Conservation (phyloP, 495 filamentous ascomycete species). For the Penicillium cinerascens region DNA sequence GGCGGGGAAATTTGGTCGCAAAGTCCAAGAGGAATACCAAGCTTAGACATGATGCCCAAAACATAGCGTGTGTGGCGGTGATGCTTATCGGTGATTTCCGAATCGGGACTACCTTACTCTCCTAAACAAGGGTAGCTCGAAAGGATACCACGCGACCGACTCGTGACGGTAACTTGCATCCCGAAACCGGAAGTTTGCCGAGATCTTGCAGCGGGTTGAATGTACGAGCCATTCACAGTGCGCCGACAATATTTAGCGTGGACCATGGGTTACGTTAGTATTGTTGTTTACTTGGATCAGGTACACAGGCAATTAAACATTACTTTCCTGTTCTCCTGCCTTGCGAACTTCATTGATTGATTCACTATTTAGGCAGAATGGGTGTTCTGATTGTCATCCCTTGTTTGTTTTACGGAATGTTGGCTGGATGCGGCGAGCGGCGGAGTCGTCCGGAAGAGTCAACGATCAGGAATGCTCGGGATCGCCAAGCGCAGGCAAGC, state of each 20-base stretch:
- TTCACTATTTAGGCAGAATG: not conserved
- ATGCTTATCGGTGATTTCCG: constrained; percentile 7
- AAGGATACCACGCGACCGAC: constrained; percentile 14
- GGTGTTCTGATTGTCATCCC: not conserved
- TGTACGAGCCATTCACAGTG: not conserved
- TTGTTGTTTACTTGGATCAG: not conserved
- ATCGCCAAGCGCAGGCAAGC: not conserved
- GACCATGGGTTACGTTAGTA: not conserved
- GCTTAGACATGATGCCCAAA: not conserved
- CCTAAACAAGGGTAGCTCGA: too few species aligned
- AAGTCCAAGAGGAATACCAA: not conserved
- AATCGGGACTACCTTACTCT: too few species aligned
- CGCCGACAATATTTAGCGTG: not conserved
- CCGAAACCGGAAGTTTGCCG: not conserved
- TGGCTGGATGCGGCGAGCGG: not conserved
- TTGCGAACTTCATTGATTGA: too few species aligned
- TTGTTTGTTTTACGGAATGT: not conserved
- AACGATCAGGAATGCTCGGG: not conserved
- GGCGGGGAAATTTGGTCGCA: not conserved
- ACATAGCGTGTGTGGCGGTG: not conserved
- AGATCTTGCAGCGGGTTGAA: not conserved
- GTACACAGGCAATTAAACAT: not conserved
- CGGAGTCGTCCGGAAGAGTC: not conserved
- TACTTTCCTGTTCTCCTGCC: not conserved
- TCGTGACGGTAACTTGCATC: not conserved